Percentiles rank a stretch among this genome's conserved stretches.
These are phyloP conservation scores for Umbilicaria muhlenbergii DNA, from an alignment of 495 filamentous ascomycete species.

Conservation along the genomic window DNA sequence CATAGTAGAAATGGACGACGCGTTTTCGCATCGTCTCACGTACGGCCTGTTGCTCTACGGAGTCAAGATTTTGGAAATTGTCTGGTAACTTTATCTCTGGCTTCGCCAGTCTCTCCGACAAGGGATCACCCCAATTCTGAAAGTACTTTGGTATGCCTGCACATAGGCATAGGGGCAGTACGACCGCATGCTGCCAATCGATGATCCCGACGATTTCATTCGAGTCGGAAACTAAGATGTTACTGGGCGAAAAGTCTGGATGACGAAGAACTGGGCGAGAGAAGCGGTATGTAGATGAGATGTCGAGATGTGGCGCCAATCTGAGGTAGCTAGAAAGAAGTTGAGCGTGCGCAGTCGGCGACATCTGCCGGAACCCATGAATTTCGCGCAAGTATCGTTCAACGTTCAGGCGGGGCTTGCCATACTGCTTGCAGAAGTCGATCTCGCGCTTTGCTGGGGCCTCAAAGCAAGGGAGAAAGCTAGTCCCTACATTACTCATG, in stretches of 20 bases:
- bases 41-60: conserved; percentile 9
- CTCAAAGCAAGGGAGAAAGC: conserved; percentile 12
- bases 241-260: conserved; percentile 15
- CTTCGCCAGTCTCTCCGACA: conserved; percentile 14
- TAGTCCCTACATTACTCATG: conserved; percentile 7
- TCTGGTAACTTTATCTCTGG: conserved; percentile 14
- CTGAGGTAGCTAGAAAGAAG: conserved; percentile 13
- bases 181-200: conserved; percentile 19
- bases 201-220: conserved; percentile 19
- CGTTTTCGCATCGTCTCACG: conserved; percentile 15
- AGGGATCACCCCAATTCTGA: conserved; percentile 19
- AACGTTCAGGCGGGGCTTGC: conserved; percentile 15
- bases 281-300: not conserved
- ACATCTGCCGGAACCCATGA: conserved; percentile 6
- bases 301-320: conserved; percentile 7
- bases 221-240: conserved; percentile 17
- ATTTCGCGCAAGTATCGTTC: conserved; percentile 16
- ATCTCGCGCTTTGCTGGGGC: conserved; percentile 16
- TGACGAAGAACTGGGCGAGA: not conserved
- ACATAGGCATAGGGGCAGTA: conserved; percentile 17
- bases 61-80: conserved; percentile 10
- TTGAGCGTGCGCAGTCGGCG: conserved; percentile 7
- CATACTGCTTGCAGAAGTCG: conserved; percentile 12
- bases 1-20: conserved; percentile 17
- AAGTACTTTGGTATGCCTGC: conserved; percentile 17